These are phyloP conservation scores for Fusarium stilboides DNA, from an alignment of 2,329 filamentous ascomycete genomes.

Conservation along the genomic window DNA sequence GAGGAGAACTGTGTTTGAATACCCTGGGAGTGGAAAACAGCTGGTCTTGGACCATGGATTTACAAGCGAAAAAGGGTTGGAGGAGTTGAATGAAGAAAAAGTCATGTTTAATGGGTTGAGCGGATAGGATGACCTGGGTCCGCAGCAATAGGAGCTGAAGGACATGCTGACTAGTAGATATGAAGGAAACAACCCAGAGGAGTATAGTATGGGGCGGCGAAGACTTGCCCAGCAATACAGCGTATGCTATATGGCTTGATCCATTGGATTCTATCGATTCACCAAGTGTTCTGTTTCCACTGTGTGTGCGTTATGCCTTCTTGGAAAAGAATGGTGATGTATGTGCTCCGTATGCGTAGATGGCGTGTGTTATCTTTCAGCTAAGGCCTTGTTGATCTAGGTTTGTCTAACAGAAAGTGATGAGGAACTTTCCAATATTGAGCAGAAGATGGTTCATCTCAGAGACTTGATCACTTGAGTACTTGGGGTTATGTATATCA, in stretches of 20 bases:
- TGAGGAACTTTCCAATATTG: too few relatives aligned
- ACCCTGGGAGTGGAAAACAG: conserved; percentile 20
- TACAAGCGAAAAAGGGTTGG: conserved; percentile 4
- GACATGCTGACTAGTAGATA: conserved; percentile 13
- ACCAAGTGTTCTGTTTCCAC: too few relatives aligned
- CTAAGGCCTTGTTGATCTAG: too few relatives aligned
- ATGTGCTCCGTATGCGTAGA: background rate
- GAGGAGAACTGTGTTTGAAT: conserved; percentile 35
- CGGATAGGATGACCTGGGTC: background rate
- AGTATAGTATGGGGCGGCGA: background rate
- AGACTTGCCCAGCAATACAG: background rate
- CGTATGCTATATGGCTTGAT: background rate
- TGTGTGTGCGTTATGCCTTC: background rate
- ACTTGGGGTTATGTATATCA: too few relatives aligned
- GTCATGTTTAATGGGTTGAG: background rate
- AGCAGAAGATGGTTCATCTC: too few relatives aligned
- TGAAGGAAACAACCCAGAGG: background rate
- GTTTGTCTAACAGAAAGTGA: too few relatives aligned
- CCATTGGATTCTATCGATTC: too few relatives aligned
- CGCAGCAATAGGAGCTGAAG: conserved; percentile 21
- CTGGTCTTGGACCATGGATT: background rate
- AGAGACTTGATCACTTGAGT: too few relatives aligned
- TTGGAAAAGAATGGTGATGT: background rate
- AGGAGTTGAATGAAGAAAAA: background rate
- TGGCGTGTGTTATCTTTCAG: too few relatives aligned